Evolutionary conservation across 1,284 basidiomycete species (phyloP), one percentile per base, ranked within the genome.

Genomic region (Ganoderma resinaceum): DNA sequence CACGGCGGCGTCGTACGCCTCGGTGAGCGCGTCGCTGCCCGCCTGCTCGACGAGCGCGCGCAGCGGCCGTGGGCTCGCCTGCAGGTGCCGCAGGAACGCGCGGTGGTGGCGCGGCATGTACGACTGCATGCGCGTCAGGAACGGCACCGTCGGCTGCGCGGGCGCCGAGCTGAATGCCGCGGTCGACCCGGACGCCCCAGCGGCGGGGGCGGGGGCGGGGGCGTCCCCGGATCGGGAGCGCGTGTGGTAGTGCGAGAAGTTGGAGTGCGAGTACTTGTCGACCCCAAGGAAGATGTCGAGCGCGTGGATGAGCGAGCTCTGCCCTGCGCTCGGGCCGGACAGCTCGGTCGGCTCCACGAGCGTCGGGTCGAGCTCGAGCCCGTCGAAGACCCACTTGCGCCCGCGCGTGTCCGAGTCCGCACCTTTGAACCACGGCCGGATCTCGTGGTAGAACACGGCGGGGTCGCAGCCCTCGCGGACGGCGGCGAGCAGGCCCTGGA

Each of bases 91-190:
- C 46, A 99, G 86, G 84, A 99, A 99, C 23, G 88, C 85, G 55
- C 97, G 92, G 80, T 99, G 97, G 75, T 94, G 92, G 3, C 89
- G 88, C 0, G 96, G 96, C 96, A 98, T 98, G 83, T 97, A 97
- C 14, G 83, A 80, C 73, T 92, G 89, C 95, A 97, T 96, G 64
- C 93, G 89, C 49, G 88, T 84, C 60, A 96, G 86, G 80, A 96
- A 93, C 69, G 85, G 85, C 62, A 70, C 63, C 33, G 72, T 67
- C 4, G 75, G 78, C 75, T 76, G 76, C 71, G 74, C 72, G 26
- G 63, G 74, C 37, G 69, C 69, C 62, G 72, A 71, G 64, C 70
- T 72, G 65, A 65, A 65, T 53, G 70, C 62, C 33, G 70, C 60
- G 52, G 72, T 67, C 23, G 65, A 53, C 14, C n/a, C 62, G 20